Evolutionary conservation across 2,329 filamentous ascomycete species (phyloP).

Genomic region (Shiraia bambusicola): DNA sequence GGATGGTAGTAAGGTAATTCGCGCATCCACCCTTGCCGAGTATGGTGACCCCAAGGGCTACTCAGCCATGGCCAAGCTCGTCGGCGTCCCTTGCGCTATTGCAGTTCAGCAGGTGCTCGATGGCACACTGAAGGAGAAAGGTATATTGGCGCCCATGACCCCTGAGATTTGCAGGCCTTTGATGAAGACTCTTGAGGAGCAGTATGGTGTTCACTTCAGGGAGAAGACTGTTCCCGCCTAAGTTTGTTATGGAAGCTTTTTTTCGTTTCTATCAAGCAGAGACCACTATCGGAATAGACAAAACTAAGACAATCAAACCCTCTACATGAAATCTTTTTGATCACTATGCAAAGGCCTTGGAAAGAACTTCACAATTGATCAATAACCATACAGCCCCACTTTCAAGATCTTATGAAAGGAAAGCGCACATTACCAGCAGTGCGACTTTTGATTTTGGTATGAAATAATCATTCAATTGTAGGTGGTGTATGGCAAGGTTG

Average conservation of each 20-base stretch:
- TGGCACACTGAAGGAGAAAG: slow-evolving; percentile 70
- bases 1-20: slow-evolving; percentile 74
- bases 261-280: not conserved
- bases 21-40: slow-evolving; percentile 78
- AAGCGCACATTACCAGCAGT: no score
- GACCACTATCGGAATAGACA: not conserved
- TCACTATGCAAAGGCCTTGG: no score
- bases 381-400: no score
- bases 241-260: not conserved
- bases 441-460: no score
- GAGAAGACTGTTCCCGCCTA: slow-evolving; percentile 60
- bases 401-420: no score
- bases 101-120: slow-evolving; percentile 77
- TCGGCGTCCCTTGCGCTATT: slow-evolving; percentile 73
- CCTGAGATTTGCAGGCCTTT: slow-evolving; percentile 70
- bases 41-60: slow-evolving; percentile 80
- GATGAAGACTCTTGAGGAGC: slow-evolving; percentile 75
- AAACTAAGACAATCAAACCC: not conserved
- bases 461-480: no score
- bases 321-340: no score
- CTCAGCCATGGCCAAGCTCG: slow-evolving; percentile 79
- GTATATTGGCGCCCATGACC: slow-evolving; percentile 75
- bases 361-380: no score
- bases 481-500: no score
- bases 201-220: slow-evolving; percentile 71